Evolutionary conservation across 768 basidiomycete genomes (phyloP), one percentile per base, ranked within the genome.

Genomic region (Lentinus tigrinus): DNA sequence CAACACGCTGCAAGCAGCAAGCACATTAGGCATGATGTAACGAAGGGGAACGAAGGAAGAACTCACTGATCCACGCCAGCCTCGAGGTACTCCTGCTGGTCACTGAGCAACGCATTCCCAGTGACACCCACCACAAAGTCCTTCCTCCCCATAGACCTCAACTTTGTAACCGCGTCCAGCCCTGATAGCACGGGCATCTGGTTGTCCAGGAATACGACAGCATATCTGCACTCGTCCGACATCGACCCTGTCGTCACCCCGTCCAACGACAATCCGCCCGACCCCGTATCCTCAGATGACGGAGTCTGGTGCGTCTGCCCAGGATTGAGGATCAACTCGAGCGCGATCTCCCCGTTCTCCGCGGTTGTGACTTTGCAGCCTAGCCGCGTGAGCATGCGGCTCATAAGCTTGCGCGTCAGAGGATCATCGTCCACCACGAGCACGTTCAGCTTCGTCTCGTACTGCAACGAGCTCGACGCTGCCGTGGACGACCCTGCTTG

Each of bases 91-190:
- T 89, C 88, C 47, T 83, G 78, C 72, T 93, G 90, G 68, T 91
- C 89, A 38, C 70, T 65, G 75, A 78, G 70, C 14, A 70, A 58
- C 36, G 69, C 69, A 38, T 70, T 70, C 21, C 69, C 68, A 52
- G 89, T 91, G 40, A 91, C 86, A 34, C 89, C 89, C 17, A 93
- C 88, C n/a, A 94, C 83, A 66, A 93, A 89, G 65, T 93, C 91
- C 19, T 69, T 74, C 60, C 91, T 77, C 8, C 85, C 86, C 68
- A 85, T 69, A 57, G 80, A 77, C 58, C 92, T 76, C 38, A 95
- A 73, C 68, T 81, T 85, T 54, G 78, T 69, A 11, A 92, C 84
- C 19, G 82, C 80, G 57, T 85, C 82, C 44, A 91, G 67, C 16
- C 93, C 93, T 60, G 87, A 87, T 77, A 91, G 78, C 19, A 91